A percentile compares a stretch with the other conserved stretches of the same genome.
Conservation (phyloP, 139 green algal species). For the Astrephomene gubernaculifera region DNA sequence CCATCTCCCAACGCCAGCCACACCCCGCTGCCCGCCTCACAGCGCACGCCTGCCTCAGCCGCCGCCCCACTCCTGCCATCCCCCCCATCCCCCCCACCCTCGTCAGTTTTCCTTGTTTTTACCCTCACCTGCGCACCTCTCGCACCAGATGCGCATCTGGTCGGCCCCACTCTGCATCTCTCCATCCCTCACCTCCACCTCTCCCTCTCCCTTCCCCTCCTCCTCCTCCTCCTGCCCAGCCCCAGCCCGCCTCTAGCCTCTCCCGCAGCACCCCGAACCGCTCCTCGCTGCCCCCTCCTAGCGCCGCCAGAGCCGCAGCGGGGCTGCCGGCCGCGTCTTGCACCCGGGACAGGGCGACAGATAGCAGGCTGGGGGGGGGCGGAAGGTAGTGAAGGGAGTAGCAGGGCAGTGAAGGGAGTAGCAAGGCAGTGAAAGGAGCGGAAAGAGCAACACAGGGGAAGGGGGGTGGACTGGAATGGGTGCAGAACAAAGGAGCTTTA, state of each 20-base stretch:
- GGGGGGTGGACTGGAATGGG: no score
- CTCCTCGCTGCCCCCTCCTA: neutral
- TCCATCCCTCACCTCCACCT: no score
- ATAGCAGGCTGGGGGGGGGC: neutral
- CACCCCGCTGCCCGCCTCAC: no score
- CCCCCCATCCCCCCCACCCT: neutral
- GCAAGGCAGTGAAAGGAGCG: neutral
- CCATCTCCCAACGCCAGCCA: no score
- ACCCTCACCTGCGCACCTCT: neutral
- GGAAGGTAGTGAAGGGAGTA: neutral
- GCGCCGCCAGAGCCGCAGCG: neutral
- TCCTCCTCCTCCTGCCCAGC: no score
- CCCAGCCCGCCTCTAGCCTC: conserved; percentile 22
- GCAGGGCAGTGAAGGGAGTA: neutral
- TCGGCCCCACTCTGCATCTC: neutral
- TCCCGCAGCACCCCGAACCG: neutral
- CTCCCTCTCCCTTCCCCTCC: no score
- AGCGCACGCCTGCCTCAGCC: no score
- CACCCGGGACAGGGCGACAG: neutral
- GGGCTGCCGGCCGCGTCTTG: neutral
- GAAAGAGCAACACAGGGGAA: no score
- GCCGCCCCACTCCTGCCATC: no score
- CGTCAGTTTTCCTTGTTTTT: neutral
- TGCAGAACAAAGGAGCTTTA: no score
- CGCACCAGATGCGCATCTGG: conserved; percentile 7